phyloP scores from a whole-genome alignment of 805 yeast genomes.

The Lipomyces yamanashiensis region DNA sequence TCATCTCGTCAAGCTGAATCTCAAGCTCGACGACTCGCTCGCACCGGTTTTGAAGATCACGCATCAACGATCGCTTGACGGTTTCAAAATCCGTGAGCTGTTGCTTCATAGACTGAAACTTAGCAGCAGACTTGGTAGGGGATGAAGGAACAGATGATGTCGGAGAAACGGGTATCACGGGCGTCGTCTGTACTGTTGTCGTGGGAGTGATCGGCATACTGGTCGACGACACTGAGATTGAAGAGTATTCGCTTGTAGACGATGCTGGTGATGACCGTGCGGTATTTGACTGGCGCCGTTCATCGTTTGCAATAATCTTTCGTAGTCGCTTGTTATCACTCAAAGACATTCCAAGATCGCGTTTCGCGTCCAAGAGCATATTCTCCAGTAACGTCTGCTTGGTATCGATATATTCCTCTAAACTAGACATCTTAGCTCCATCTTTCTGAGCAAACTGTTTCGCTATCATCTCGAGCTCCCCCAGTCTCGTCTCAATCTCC shows the following conservation, averaged over 20 bases:
- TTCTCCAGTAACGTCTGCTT: conserved; percentile 18
- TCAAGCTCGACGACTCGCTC: conserved; percentile 51
- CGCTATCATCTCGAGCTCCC: conserved; percentile 25
- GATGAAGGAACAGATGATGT: conserved; percentile 22
- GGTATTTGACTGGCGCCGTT: background rate
- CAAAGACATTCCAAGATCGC: conserved; percentile 24
- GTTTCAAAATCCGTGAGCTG: conserved; percentile 38
- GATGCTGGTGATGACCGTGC: conserved; percentile 16
- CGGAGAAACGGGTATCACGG: conserved; percentile 3
- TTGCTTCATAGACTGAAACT: conserved; percentile 25
- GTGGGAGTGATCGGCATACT: conserved; percentile 9
- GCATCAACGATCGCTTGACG: conserved; percentile 41
- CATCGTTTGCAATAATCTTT: conserved; percentile 9
- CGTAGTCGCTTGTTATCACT: conserved; percentile 29
- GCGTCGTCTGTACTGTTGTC: conserved; percentile 1
- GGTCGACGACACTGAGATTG: background rate
- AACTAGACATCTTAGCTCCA: conserved; percentile 9
- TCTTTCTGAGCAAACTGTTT: conserved; percentile 3
- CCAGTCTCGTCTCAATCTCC: conserved; percentile 31
- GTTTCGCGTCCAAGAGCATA: conserved; percentile 21
- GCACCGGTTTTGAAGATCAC: conserved; percentile 44
- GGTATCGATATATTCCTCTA: conserved; percentile 9
- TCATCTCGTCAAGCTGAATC: conserved; percentile 49
- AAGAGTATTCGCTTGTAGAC: conserved; percentile 5
- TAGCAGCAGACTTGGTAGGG: conserved; percentile 24